Evolutionary conservation across 768 basidiomycete species (phyloP).

Genomic region (Hypsizygus marmoreus): DNA sequence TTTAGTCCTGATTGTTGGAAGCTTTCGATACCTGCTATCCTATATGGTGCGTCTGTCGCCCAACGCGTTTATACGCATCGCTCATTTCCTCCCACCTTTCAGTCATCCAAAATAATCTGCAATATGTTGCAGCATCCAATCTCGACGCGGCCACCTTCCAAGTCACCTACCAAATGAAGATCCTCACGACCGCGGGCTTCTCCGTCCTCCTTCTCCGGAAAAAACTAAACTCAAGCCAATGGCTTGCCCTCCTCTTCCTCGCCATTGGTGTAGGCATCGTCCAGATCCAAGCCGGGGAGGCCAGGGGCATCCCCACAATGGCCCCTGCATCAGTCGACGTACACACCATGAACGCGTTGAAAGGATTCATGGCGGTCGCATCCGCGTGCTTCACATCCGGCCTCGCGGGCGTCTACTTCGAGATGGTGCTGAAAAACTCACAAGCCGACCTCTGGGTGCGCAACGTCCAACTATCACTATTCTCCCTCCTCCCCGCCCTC

Average conservation of each 20-base stretch:
- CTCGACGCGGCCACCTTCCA: conserved; percentile 96
- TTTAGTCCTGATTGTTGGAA: conserved; percentile 97
- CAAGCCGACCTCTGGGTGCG: conserved; percentile 93
- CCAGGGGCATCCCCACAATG: conserved; percentile 20
- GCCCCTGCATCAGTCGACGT: conserved; percentile 27
- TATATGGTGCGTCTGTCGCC: conserved; percentile 60
- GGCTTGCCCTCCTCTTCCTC: conserved; percentile 83
- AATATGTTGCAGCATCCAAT: conserved; percentile 93
- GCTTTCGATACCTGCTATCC: conserved; percentile 92
- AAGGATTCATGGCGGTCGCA: conserved; percentile 87
- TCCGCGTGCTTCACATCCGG: conserved; percentile 95
- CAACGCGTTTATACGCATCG: background rate
- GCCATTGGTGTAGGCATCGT: conserved; percentile 89
- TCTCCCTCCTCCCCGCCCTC: conserved; percentile 88
- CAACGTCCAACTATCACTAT: conserved; percentile 93
- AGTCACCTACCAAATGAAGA: conserved; percentile 97
- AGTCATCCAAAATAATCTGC: conserved; percentile 94
- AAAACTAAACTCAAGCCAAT: conserved; percentile 72
- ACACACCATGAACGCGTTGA: conserved; percentile 76
- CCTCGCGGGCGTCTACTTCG: conserved; percentile 96
- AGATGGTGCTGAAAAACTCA: conserved; percentile 93
- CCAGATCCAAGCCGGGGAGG: conserved; percentile 67
- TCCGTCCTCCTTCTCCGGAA: conserved; percentile 82
- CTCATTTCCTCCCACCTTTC: background rate
- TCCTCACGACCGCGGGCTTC: conserved; percentile 90